phyloP scores from a whole-genome alignment of 129 eudicot species.

The Glebionis coronaria region DNA sequence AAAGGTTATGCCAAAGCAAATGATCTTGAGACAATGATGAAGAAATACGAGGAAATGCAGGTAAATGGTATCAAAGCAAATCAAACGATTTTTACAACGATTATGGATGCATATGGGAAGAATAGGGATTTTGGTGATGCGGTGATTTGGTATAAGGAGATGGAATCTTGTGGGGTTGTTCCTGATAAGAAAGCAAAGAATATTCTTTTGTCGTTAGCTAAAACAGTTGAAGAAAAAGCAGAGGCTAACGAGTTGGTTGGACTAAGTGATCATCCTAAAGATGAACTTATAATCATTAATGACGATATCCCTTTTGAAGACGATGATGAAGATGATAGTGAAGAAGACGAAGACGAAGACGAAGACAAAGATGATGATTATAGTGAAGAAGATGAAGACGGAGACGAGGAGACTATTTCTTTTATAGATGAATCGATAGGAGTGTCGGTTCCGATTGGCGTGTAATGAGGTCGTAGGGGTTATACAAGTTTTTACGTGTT shows the following conservation, averaged over 20 bases:
- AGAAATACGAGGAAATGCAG: slow-evolving; percentile 80
- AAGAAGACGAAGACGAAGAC: slow-evolving; percentile 9
- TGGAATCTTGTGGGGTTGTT: slow-evolving; percentile 61
- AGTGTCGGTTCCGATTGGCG: slow-evolving; percentile 20
- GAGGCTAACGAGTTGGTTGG: slow-evolving; percentile 68
- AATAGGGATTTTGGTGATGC: slow-evolving; percentile 76
- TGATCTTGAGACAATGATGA: slow-evolving; percentile 78
- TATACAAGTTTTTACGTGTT: slow-evolving; percentile 7
- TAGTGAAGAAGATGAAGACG: slow-evolving; percentile 18
- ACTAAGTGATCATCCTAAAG: slow-evolving; percentile 7
- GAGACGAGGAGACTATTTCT: slow-evolving; percentile 15
- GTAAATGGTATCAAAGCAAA: slow-evolving; percentile 57
- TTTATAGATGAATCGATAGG: slow-evolving; percentile 18
- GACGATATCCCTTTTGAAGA: slow-evolving; percentile 31
- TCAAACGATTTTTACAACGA: slow-evolving; percentile 74
- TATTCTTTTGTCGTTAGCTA: slow-evolving; percentile 74
- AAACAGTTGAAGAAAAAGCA: slow-evolving; percentile 58
- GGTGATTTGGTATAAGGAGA: slow-evolving; percentile 81
- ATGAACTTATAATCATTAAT: slow-evolving; percentile 20
- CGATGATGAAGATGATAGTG: slow-evolving; percentile 30
- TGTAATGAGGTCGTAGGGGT: slow-evolving; percentile 6
- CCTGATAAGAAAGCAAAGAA: slow-evolving; percentile 95
- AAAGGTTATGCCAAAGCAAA: slow-evolving; percentile 78
- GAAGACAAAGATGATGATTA: slow-evolving; percentile 15
- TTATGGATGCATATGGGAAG: slow-evolving; percentile 95